Evolutionary conservation across 1,284 basidiomycete species (phyloP).

Genomic region (Golubevia pallescens): DNA sequence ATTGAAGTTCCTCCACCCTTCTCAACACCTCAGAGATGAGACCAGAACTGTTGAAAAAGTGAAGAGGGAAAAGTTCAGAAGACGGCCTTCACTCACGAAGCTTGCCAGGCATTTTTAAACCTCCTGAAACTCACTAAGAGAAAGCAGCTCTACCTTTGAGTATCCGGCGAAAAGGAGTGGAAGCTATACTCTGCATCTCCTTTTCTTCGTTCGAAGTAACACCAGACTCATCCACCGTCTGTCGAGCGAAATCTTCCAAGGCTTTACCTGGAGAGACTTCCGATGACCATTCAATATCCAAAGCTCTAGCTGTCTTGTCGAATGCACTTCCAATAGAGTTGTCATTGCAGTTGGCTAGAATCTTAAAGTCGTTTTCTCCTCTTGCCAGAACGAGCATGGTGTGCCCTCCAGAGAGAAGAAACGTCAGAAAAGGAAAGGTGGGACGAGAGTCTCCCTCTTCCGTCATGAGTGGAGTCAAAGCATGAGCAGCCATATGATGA

Average conservation of each 20-base stretch:
- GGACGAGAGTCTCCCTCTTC: constrained; percentile 22
- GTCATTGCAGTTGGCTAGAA: constrained; percentile 49
- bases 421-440: constrained; percentile 47
- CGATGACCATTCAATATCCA: constrained; percentile 45
- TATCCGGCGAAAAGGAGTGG: constrained; percentile 24
- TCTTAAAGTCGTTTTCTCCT: constrained; percentile 24
- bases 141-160: constrained; percentile 34
- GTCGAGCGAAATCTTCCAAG: constrained; percentile 31
- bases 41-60: constrained; percentile 27
- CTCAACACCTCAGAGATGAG: constrained; percentile 34
- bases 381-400: constrained; percentile 49
- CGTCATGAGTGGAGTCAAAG: constrained; percentile 31
- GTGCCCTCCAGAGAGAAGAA: constrained; percentile 59
- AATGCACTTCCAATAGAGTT: constrained; percentile 56
- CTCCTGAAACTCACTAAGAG: constrained; percentile 31
- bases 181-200: background rate
- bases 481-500: constrained; percentile 47
- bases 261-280: constrained; percentile 35
- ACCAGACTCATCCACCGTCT: constrained; percentile 1
- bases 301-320: constrained; percentile 48
- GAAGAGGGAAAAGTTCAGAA: too few relatives aligned
- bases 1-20: constrained; percentile 11
- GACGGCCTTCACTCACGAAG: too few relatives aligned
- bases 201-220: background rate
- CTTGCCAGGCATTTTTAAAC: too few relatives aligned